phyloP scores from a whole-genome alignment of 768 basidiomycete species.

The Xerocomellus chrysenteron region DNA sequence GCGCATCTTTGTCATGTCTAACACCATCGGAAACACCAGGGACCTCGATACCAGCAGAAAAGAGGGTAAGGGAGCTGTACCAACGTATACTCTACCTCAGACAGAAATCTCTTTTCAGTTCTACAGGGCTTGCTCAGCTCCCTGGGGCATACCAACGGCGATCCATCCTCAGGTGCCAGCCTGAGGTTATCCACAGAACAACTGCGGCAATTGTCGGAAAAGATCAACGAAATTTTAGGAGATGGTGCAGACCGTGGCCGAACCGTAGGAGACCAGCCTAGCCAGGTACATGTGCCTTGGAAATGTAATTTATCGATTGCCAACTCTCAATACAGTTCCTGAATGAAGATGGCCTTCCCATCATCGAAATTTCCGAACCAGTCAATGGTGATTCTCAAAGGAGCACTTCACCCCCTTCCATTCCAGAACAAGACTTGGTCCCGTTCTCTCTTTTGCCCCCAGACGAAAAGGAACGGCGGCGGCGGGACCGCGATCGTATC shows the following conservation, averaged over 20 bases:
- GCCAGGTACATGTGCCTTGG: conserved; percentile 54
- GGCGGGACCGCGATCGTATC: conserved; percentile 60
- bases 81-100: neutral
- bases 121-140: conserved; percentile 41
- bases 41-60: conserved; percentile 33
- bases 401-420: conserved; percentile 13
- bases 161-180: conserved; percentile 14
- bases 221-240: conserved; percentile 50
- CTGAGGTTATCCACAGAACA: conserved; percentile 49
- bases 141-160: conserved; percentile 25
- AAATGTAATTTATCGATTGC: conserved; percentile 18
- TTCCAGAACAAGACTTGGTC: conserved; percentile 46
- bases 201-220: conserved; percentile 54
- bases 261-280: conserved; percentile 48
- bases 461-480: conserved; percentile 48
- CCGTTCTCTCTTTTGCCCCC: conserved; percentile 46
- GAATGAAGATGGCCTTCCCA: conserved; percentile 78
- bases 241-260: conserved; percentile 43
- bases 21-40: conserved; percentile 12
- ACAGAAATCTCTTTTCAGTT: conserved; percentile 26
- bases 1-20: conserved; percentile 19
- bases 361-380: conserved; percentile 74
- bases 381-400: conserved; percentile 27
- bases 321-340: conserved; percentile 46
- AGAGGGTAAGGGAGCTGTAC: conserved; percentile 36